Base-by-base conservation (phyloP, 805 yeast species). In the Kazachstania kunashirensis region DNA sequence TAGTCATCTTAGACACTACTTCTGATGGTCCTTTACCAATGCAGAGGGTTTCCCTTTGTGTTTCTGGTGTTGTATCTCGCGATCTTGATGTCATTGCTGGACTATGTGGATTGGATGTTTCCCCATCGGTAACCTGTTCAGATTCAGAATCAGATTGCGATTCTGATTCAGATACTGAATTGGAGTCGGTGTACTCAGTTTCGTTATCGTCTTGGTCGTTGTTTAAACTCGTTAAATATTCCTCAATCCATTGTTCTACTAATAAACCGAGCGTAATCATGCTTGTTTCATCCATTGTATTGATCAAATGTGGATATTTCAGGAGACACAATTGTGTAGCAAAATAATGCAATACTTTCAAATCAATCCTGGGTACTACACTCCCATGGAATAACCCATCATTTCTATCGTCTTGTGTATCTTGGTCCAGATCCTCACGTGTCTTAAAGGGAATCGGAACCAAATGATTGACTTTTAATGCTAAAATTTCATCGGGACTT, bases 221-320 rank as follows among this genome's bases (percentile, higher is more conserved):
- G 7, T 20, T 39, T 5, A 10, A 26, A 14, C 39, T 31, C 11
- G 36, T 39, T 24, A 57, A 29, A 30, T 44, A 55, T 29, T 61
- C 63, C 12, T 52, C 53, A 3, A 61, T 46, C 68, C 67, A 63
- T 31, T 59, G 45, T 24, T 64, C 68, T 14, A 65, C 47, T 8
- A 65, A 33, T 17, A 56, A 42, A 0, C 68, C 66, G 20, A 63
- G n/a, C 0, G 62, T 49, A 14, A 65, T 41, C 39, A 65, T 38
- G 13, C 64, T 55, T 6, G 63, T 52, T 30, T 63, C 69, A 37
- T 65, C 69, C 35, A 64, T 54, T 11, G 46, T 26, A 7, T 48
- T 40, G 2, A 39, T 30, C 26, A 52, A 40, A 14, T 51, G 52
- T 1, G 63, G 62, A 29, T 56, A 58, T 33, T 46, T 46, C 31